These are phyloP conservation scores for Aspergillus leporis DNA, from an alignment of 495 filamentous ascomycete genomes.

Conservation along the genomic window DNA sequence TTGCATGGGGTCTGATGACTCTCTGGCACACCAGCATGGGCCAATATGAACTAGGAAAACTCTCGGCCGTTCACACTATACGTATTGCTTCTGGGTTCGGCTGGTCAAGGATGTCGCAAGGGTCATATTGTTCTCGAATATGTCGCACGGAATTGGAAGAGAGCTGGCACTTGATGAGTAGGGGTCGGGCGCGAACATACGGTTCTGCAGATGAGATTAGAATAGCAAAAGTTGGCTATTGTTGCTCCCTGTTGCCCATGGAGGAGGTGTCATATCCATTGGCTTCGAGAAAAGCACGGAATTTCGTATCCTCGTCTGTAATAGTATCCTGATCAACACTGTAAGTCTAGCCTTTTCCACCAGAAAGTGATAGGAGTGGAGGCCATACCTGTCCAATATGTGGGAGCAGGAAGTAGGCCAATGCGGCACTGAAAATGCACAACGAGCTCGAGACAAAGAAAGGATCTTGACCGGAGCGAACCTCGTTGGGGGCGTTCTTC, in stretches of 20 bases:
- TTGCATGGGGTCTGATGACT: background rate
- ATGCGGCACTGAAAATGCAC: slow-evolving; percentile 61
- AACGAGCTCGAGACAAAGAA: slow-evolving; percentile 71
- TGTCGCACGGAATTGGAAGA: background rate
- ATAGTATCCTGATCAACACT: slow-evolving; percentile 60
- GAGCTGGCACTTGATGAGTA: slow-evolving; percentile 3
- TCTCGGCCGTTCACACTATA: too few species aligned
- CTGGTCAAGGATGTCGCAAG: slow-evolving; percentile 1
- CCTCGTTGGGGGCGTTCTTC: slow-evolving; percentile 59
- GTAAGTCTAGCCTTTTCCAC: background rate
- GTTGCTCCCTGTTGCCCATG: slow-evolving; percentile 50
- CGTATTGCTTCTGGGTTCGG: background rate
- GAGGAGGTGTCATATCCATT: slow-evolving; percentile 71
- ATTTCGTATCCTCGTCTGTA: slow-evolving; percentile 64
- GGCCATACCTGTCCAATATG: slow-evolving; percentile 61
- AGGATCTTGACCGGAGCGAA: slow-evolving; percentile 71
- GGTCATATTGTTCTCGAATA: background rate
- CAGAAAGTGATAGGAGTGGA: background rate
- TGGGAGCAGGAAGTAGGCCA: slow-evolving; percentile 61
- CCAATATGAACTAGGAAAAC: background rate
- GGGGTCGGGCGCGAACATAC: slow-evolving; percentile 1
- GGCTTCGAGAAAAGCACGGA: slow-evolving; percentile 64
- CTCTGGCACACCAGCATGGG: background rate
- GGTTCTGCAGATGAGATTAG: background rate
- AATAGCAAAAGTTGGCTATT: background rate